Evolutionary conservation across 164 flowering plant genomes (phyloP).

Genomic region (Nelumbo lutea): DNA sequence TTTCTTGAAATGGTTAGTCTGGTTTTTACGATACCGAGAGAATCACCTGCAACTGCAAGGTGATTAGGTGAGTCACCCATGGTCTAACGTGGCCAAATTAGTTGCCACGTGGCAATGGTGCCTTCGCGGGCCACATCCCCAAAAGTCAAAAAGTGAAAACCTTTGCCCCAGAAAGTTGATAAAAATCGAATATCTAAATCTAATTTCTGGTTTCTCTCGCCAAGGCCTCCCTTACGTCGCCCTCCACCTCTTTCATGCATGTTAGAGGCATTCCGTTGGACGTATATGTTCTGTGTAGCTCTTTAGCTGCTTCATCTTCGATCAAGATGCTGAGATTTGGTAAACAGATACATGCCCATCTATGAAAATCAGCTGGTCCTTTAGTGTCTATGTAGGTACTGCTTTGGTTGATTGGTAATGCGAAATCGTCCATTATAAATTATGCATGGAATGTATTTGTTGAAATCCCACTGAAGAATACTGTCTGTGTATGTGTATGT

Average conservation of each 20-base stretch:
- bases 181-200: too few species aligned
- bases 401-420: slow-evolving; percentile 56
- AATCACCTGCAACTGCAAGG: too few species aligned
- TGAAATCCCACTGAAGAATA: slow-evolving; percentile 68
- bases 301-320: slow-evolving; percentile 40
- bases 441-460: slow-evolving; percentile 56
- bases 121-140: too few species aligned
- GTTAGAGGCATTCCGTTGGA: slow-evolving; percentile 36
- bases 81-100: too few species aligned
- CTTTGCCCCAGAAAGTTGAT: too few species aligned
- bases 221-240: slow-evolving; percentile 38
- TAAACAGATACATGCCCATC: slow-evolving; percentile 39
- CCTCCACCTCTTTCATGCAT: slow-evolving; percentile 56
- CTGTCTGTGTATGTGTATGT: slow-evolving; percentile 35
- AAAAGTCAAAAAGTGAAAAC: too few species aligned
- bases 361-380: slow-evolving; percentile 43
- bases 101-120: too few species aligned
- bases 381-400: slow-evolving; percentile 64
- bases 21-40: too few species aligned
- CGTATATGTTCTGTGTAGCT: slow-evolving; percentile 48
- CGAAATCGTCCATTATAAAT: slow-evolving; percentile 22
- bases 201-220: slow-evolving; percentile 39
- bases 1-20: too few species aligned
- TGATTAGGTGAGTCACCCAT: too few species aligned
- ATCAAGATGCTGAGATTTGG: slow-evolving; percentile 29